Evolutionary conservation across 768 basidiomycete species (phyloP).

Genomic region (Lentinula aciculospora): DNA sequence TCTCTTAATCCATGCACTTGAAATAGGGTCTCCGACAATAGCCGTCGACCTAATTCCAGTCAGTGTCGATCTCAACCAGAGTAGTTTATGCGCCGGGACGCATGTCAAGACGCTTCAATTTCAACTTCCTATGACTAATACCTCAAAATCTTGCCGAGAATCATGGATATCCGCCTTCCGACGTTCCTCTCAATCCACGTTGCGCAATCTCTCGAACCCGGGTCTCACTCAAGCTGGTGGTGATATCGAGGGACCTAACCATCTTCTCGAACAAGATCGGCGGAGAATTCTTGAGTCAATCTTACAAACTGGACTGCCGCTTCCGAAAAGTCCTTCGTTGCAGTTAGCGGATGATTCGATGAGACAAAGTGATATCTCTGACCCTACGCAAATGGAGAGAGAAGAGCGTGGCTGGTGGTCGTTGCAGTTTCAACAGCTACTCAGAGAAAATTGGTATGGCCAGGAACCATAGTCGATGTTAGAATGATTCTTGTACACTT

Average conservation of each 20-base stretch:
- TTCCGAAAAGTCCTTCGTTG: conserved; percentile 72
- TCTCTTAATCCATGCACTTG: neutral
- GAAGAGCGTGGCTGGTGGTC: conserved; percentile 78
- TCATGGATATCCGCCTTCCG: conserved; percentile 51
- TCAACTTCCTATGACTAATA: conserved; percentile 13
- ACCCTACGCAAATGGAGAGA: conserved; percentile 30
- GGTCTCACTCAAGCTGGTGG: conserved; percentile 10
- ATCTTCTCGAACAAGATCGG: conserved; percentile 23
- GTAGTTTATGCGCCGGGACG: conserved; percentile 26
- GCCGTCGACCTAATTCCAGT: conserved; percentile 49
- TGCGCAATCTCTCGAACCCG: conserved; percentile 29
- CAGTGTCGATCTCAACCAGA: conserved; percentile 29
- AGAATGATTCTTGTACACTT: neutral
- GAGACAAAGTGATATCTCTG: conserved; percentile 17
- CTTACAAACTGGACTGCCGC: conserved; percentile 40
- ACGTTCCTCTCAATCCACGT: conserved; percentile 43
- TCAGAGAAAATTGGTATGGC: conserved; percentile 32
- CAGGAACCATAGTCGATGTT: neutral
- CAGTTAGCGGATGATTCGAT: conserved; percentile 33
- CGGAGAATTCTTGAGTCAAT: conserved; percentile 29
- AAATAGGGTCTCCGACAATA: conserved; percentile 26
- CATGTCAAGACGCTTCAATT: conserved; percentile 30
- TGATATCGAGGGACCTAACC: conserved; percentile 13
- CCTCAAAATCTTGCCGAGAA: conserved; percentile 4
- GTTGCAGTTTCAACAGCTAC: conserved; percentile 56